phyloP scores from a whole-genome alignment of 2,329 filamentous ascomycete species.

The Monosporascus sp. region DNA sequence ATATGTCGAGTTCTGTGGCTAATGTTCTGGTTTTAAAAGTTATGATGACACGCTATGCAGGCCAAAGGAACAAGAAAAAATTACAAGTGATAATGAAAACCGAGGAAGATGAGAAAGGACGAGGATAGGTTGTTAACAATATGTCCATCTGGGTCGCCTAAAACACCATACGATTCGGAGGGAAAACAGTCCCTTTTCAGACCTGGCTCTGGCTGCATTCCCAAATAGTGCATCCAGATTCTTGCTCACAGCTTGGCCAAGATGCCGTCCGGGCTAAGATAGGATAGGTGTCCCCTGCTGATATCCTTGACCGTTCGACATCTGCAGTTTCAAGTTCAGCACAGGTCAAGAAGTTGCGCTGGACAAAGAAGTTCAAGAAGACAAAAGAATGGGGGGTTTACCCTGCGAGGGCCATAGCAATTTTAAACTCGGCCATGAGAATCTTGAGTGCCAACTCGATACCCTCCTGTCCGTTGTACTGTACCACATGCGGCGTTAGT shows the following conservation, averaged over 20 bases:
- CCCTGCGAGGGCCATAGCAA: constrained; percentile 28
- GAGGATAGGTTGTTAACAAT: neutral
- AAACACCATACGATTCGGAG: neutral
- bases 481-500: neutral
- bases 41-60: neutral
- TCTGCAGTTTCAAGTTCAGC: neutral
- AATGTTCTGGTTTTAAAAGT: neutral
- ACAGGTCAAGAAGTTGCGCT: neutral
- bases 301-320: neutral
- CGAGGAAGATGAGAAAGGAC: neutral
- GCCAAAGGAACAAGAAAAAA: neutral
- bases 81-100: neutral
- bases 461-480: constrained; percentile 27
- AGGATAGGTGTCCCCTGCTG: neutral
- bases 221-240: neutral
- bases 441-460: constrained; percentile 29
- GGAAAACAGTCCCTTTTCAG: neutral
- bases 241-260: neutral
- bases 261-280: neutral
- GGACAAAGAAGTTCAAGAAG: neutral
- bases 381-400: neutral
- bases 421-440: constrained; percentile 25
- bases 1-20: neutral
- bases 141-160: neutral
- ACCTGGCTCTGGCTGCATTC: neutral